Evolutionary conservation across 345 rosid genomes (phyloP).

Genomic region (Populus euphratica): DNA sequence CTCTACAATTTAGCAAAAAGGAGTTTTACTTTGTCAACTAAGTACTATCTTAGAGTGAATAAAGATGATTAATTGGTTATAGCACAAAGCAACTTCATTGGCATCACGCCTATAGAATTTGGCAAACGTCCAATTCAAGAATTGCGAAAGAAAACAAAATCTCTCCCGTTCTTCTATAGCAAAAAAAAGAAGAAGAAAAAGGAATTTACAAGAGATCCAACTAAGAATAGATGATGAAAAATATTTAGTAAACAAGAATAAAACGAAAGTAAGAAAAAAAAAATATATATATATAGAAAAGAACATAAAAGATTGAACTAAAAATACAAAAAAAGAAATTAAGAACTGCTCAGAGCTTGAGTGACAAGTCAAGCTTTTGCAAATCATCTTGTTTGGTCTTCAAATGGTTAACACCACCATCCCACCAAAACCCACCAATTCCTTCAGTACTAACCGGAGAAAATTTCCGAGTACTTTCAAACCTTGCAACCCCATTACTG

Average conservation of each 20-base stretch:
- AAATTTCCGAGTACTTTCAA: conserved; percentile 34
- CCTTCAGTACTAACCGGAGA: conserved; percentile 25
- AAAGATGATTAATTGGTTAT: not conserved
- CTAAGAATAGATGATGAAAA: not conserved
- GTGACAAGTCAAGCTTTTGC: conserved; percentile 82
- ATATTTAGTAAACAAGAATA: not conserved
- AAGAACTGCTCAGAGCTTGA: conserved; percentile 56
- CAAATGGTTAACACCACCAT: conserved; percentile 33
- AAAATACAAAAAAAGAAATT: not conserved
- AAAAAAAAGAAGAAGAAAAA: conserved; percentile 14
- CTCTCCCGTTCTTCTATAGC: conserved; percentile 11
- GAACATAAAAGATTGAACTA: not conserved
- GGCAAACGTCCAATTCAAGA: conserved; percentile 14
- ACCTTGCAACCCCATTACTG: conserved; percentile 30
- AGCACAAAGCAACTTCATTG: not conserved
- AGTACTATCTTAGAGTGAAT: not conserved
- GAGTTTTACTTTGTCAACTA: not conserved
- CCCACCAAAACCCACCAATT: conserved; percentile 41
- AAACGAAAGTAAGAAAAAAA: not conserved
- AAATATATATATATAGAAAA: not conserved
- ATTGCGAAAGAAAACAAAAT: conserved; percentile 9
- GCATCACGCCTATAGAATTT: conserved; percentile 9
- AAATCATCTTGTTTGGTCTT: conserved; percentile 57
- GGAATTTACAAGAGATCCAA: conserved; percentile 31
- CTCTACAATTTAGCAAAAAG: not conserved